These are phyloP conservation scores for Calamus simplicifolius DNA, from an alignment of 176 grass and related monocot species.

Conservation along the genomic window DNA sequence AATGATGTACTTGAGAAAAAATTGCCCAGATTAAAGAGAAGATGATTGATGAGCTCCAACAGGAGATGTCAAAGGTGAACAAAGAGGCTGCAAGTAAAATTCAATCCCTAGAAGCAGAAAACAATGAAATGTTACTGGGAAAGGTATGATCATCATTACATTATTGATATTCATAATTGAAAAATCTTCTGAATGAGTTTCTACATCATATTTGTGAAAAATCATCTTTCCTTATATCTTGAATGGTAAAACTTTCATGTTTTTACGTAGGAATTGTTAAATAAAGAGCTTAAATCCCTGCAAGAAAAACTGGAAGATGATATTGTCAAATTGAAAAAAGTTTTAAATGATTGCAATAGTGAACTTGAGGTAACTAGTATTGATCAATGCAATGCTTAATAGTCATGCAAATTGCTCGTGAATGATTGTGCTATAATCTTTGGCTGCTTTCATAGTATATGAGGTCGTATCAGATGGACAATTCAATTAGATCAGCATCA, in stretches of 20 bases:
- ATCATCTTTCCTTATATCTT: no score
- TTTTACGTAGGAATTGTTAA: constrained; percentile 31
- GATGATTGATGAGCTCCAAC: constrained; percentile 37
- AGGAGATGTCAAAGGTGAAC: constrained; percentile 34
- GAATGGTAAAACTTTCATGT: no score
- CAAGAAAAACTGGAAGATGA: constrained; percentile 76
- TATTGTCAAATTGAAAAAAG: constrained; percentile 49
- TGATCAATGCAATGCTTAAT: neutral
- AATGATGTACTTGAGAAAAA: constrained; percentile 10
- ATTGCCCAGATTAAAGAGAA: constrained; percentile 41
- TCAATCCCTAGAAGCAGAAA: constrained; percentile 46
- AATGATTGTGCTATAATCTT: constrained; percentile 5
- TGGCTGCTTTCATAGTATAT: constrained; percentile 38
- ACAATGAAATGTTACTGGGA: constrained; percentile 44
- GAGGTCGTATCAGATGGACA: constrained; percentile 14
- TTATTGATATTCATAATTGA: constrained; percentile 5
- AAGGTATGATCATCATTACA: constrained; percentile 37
- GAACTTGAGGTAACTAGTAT: constrained; percentile 41
- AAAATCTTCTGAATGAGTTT: neutral
- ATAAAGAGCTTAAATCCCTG: constrained; percentile 56
- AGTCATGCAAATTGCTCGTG: no score
- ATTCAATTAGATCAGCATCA: constrained; percentile 53
- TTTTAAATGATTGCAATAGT: constrained; percentile 29
- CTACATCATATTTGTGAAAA: no score
- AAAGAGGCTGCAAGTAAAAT: constrained; percentile 45